These are phyloP conservation scores for Aspergillus sp. DNA, from an alignment of 2,329 filamentous ascomycete species.

Conservation along the genomic window DNA sequence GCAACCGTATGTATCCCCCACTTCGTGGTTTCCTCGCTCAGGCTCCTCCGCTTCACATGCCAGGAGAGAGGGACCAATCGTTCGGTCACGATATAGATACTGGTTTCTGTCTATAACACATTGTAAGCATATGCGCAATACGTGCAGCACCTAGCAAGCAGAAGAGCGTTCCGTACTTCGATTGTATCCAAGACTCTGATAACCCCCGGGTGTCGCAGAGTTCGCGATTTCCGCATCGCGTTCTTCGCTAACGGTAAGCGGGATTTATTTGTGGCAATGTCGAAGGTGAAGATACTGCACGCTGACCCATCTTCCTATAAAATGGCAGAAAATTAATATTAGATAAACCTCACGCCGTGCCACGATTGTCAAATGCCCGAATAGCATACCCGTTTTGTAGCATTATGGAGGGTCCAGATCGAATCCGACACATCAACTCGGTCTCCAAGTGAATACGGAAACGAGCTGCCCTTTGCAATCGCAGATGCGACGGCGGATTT, in stretches of 20 bases:
- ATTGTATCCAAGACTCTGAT: conserved; percentile 91
- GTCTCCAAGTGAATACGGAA: conserved; percentile 89
- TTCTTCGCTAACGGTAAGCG: conserved; percentile 83
- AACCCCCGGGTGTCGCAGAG: conserved; percentile 85
- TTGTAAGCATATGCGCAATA: conserved; percentile 7
- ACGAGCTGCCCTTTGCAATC: conserved; percentile 87
- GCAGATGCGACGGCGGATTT: conserved; percentile 96
- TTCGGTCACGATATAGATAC: conserved; percentile 95
- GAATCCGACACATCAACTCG: conserved; percentile 85
- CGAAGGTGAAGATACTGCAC: conserved; percentile 96
- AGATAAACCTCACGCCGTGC: neutral
- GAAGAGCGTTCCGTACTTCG: conserved; percentile 52
- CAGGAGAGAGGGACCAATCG: conserved; percentile 77
- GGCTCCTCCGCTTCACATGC: conserved; percentile 79
- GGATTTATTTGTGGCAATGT: conserved; percentile 70
- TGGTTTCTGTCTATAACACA: conserved; percentile 67
- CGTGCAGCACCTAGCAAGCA: neutral
- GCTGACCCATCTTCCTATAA: conserved; percentile 80
- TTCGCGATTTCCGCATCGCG: conserved; percentile 86
- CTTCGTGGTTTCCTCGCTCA: conserved; percentile 88
- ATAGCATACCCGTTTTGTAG: conserved; percentile 67
- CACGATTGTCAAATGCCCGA: neutral
- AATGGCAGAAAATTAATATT: neutral
- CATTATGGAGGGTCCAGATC: conserved; percentile 94
- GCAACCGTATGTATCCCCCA: conserved; percentile 88